Percentiles rank a stretch among this genome's conserved stretches.
These are phyloP conservation scores for Penicillium malachiteum DNA, from an alignment of 495 filamentous ascomycete species.

Conservation along the genomic window DNA sequence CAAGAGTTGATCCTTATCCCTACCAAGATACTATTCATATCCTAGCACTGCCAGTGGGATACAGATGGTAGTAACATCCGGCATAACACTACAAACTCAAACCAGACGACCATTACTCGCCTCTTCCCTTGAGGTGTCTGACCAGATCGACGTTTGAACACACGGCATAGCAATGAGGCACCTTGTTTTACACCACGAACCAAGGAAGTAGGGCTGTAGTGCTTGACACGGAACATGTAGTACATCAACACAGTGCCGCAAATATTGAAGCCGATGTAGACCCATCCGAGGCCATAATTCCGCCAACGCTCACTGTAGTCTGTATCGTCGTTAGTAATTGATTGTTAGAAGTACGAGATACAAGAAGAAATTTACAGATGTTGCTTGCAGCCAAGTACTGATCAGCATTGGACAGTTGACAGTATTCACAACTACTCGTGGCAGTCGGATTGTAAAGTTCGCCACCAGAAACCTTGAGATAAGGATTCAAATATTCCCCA, in stretches of 20 bases:
- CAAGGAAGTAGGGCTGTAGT: slow-evolving; percentile 41
- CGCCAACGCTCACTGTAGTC: slow-evolving; percentile 63
- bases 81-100: slow-evolving; percentile 1
- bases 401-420: slow-evolving; percentile 59
- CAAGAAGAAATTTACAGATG: slow-evolving; percentile 37
- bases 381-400: slow-evolving; percentile 54
- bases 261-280: slow-evolving; percentile 77
- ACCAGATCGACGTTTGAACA: slow-evolving; percentile 48
- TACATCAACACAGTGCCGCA: slow-evolving; percentile 70
- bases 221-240: slow-evolving; percentile 55
- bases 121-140: slow-evolving; percentile 58
- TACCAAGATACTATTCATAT: no score
- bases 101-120: slow-evolving; percentile 45
- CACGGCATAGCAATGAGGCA: slow-evolving; percentile 34
- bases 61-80: no score
- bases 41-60: no score
- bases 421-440: slow-evolving; percentile 60
- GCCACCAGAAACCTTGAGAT: slow-evolving; percentile 48
- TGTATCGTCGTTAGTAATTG: slow-evolving; percentile 24
- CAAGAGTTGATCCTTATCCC: no score
- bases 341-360: neutral
- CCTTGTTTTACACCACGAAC: slow-evolving; percentile 28
- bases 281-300: slow-evolving; percentile 70
- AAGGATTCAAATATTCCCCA: slow-evolving; percentile 55
- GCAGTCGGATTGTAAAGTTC: slow-evolving; percentile 53